Evolutionary conservation across 768 basidiomycete genomes (phyloP).

Genomic region (Sutorius australiensis): DNA sequence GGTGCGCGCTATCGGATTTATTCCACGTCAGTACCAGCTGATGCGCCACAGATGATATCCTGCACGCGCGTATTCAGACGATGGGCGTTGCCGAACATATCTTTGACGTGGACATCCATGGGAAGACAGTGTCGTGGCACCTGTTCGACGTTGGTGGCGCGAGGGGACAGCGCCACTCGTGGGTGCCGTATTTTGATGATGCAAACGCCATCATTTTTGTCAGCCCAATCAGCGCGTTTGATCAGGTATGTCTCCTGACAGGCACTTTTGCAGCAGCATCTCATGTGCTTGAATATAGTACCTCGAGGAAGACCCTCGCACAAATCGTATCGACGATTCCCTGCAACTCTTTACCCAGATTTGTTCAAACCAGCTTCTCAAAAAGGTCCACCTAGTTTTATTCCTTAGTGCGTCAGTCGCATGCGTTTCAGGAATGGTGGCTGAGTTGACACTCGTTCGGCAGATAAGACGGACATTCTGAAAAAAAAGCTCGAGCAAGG

Average conservation of each 20-base stretch:
- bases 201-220: slow-evolving; percentile 80
- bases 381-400: slow-evolving; percentile 58
- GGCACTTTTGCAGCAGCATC: slow-evolving; percentile 1
- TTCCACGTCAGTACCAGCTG: slow-evolving; percentile 26
- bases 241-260: slow-evolving; percentile 47
- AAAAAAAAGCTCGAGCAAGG: slow-evolving; percentile 68
- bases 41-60: slow-evolving; percentile 62
- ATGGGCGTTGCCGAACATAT: slow-evolving; percentile 85
- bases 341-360: slow-evolving; percentile 85
- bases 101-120: slow-evolving; percentile 78
- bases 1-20: slow-evolving; percentile 41
- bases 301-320: slow-evolving; percentile 80
- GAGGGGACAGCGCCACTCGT: slow-evolving; percentile 67
- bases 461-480: slow-evolving; percentile 79
- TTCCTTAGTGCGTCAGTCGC: slow-evolving; percentile 48
- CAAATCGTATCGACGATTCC: slow-evolving; percentile 84
- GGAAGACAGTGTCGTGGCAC: slow-evolving; percentile 72
- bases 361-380: slow-evolving; percentile 75
- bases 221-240: slow-evolving; percentile 75
- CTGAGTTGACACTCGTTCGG: neutral
- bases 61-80: slow-evolving; percentile 87
- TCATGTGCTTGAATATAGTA: slow-evolving; percentile 44
- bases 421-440: neutral
- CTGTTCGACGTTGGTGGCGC: slow-evolving; percentile 72
- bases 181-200: slow-evolving; percentile 67